Percentiles rank a stretch among this genome's conserved stretches.
These are phyloP conservation scores for Tulasnella sp. DNA, from an alignment of 768 basidiomycete species.

Conservation along the genomic window DNA sequence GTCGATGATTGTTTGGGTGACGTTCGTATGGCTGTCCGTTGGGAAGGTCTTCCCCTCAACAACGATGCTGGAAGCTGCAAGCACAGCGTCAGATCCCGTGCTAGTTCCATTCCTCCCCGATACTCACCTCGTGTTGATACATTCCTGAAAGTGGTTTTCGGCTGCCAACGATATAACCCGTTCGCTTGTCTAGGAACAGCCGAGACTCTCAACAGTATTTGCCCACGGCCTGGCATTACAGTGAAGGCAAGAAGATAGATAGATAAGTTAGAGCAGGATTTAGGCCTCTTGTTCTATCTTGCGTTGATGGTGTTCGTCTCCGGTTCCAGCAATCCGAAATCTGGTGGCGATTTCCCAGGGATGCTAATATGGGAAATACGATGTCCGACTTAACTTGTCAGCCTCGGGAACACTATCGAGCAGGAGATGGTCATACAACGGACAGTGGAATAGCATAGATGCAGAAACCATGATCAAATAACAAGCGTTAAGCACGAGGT, in stretches of 20 bases:
- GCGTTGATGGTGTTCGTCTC: neutral
- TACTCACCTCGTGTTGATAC: neutral
- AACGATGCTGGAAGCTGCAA: conserved; percentile 26
- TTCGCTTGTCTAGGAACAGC: neutral
- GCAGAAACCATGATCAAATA: conserved; percentile 11
- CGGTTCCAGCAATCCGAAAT: neutral
- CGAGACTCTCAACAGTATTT: neutral
- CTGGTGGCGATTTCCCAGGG: conserved; percentile 8
- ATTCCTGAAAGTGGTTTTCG: neutral
- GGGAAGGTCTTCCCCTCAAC: conserved; percentile 48
- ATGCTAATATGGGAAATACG: neutral
- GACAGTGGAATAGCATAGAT: neutral
- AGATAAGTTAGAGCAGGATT: neutral
- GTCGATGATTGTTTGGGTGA: conserved; percentile 76
- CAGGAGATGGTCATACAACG: neutral
- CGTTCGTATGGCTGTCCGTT: conserved; percentile 77
- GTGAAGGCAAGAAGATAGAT: neutral
- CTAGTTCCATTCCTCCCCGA: neutral
- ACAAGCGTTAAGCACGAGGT: conserved; percentile 9
- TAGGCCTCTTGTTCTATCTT: neutral
- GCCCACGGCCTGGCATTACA: neutral
- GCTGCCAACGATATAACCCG: neutral
- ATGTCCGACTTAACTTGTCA: neutral
- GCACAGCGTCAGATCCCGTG: neutral
- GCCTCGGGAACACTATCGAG: neutral